These are phyloP conservation scores for Chalciporus pseudorubinellus DNA, from an alignment of 768 basidiomycete species.

Conservation along the genomic window DNA sequence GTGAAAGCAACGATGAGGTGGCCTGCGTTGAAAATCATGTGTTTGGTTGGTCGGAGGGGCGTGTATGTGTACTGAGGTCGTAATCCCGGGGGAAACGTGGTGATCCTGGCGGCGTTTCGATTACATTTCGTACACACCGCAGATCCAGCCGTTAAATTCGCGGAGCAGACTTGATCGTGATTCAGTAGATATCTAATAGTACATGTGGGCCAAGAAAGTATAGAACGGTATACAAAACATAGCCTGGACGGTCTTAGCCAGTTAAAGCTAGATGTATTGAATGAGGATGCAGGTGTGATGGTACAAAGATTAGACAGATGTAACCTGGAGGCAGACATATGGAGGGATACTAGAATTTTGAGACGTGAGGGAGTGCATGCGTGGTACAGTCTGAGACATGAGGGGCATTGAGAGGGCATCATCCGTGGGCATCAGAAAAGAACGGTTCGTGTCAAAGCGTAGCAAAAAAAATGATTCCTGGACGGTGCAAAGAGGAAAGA, in stretches of 20 bases:
- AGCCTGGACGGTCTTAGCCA: slow-evolving; percentile 11
- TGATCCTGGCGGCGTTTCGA: neutral
- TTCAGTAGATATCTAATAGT: slow-evolving; percentile 28
- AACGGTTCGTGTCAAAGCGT: slow-evolving; percentile 4
- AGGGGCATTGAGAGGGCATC: slow-evolving; percentile 17
- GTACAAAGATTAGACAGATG: slow-evolving; percentile 33
- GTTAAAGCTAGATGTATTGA: slow-evolving; percentile 17
- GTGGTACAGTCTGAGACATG: slow-evolving; percentile 18
- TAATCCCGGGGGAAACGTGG: slow-evolving; percentile 30
- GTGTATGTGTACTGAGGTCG: slow-evolving; percentile 18
- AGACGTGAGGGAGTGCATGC: slow-evolving; percentile 24
- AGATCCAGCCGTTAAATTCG: slow-evolving; percentile 5
- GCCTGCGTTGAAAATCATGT: slow-evolving; percentile 39
- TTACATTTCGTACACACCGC: slow-evolving; percentile 9
- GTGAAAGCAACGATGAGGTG: slow-evolving; percentile 48
- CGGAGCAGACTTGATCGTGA: slow-evolving; percentile 10
- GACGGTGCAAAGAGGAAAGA: neutral
- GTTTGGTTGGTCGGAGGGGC: slow-evolving; percentile 13
- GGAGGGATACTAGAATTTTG: slow-evolving; percentile 15
- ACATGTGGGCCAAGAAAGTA: slow-evolving; percentile 21
- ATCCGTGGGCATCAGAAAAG: slow-evolving; percentile 20
- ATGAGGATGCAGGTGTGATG: slow-evolving; percentile 15
- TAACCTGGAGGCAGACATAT: slow-evolving; percentile 24
- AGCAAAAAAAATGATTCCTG: slow-evolving; percentile 1
- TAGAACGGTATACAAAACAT: slow-evolving; percentile 14